phyloP scores from a whole-genome alignment of 1,284 basidiomycete genomes.

The Cystobasidium pallidum region DNA sequence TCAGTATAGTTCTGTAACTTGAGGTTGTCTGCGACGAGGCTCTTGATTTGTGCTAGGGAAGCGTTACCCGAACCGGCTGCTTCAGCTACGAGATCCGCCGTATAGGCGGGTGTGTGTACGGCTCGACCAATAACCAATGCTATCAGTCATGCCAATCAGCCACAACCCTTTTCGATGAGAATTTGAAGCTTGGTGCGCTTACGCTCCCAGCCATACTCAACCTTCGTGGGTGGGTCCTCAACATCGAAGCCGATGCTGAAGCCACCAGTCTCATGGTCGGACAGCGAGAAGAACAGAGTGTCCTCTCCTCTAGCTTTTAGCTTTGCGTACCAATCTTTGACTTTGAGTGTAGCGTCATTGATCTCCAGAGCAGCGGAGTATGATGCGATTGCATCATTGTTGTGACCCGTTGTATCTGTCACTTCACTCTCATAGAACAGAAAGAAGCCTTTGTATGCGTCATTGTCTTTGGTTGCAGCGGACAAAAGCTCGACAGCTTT shows the following conservation, averaged over 20 bases:
- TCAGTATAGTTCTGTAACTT: not conserved
- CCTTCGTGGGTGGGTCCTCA: not conserved
- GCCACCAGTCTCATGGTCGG: not conserved
- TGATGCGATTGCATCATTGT: conserved; percentile 1
- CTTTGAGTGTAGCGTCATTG: not conserved
- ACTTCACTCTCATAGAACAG: conserved; percentile 12
- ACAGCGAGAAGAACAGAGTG: not conserved
- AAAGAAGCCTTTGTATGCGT: not conserved
- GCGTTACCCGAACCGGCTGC: not conserved
- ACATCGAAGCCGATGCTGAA: not conserved
- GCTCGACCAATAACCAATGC: conserved; percentile 2
- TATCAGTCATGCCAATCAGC: not conserved
- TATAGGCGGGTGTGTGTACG: not conserved
- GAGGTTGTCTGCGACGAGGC: not conserved
- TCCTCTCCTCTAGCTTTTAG: not conserved
- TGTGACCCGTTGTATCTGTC: not conserved
- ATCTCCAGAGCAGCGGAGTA: not conserved
- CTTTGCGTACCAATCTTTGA: not conserved
- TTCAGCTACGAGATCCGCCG: not conserved
- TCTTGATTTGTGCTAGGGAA: not conserved
- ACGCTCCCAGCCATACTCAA: too few relatives aligned
- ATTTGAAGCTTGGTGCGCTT: too few relatives aligned
- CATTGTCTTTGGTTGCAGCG: not conserved
- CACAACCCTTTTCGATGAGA: too few relatives aligned
- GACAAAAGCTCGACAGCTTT: not conserved